phyloP scores from a whole-genome alignment of 352 stramenopile species.

The Phytophthora europaea region DNA sequence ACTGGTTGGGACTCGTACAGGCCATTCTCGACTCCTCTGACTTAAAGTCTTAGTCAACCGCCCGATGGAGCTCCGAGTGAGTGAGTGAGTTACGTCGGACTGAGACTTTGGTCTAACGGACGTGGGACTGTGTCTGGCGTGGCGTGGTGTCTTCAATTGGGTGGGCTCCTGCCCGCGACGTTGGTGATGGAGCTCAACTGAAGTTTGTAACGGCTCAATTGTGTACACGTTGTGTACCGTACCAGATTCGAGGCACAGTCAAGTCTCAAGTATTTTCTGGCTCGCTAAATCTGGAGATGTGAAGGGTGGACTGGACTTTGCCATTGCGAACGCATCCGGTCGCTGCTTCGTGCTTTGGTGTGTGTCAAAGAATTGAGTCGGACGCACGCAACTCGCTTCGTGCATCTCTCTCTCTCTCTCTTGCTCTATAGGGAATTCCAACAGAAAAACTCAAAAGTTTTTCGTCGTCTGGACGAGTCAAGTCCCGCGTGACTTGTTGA shows the following conservation, averaged over 20 bases:
- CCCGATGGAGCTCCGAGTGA: neutral
- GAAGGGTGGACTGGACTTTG: slow-evolving; percentile 7
- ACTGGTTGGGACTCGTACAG: slow-evolving; percentile 36
- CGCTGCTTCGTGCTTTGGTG: slow-evolving; percentile 12
- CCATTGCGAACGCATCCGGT: slow-evolving; percentile 9
- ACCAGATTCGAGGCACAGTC: slow-evolving; percentile 1
- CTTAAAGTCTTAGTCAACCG: slow-evolving; percentile 27
- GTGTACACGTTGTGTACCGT: slow-evolving; percentile 2
- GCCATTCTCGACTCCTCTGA: slow-evolving; percentile 16
- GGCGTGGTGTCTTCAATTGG: slow-evolving; percentile 28
- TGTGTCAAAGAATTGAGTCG: neutral
- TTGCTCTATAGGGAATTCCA: neutral
- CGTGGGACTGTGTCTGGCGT: slow-evolving; percentile 1
- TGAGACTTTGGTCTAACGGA: neutral
- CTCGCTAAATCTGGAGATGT: slow-evolving; percentile 34
- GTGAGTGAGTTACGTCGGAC: neutral
- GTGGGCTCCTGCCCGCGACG: neutral
- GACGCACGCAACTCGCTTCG: neutral
- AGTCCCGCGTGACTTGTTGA: slow-evolving; percentile 17
- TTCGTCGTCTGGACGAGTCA: neutral
- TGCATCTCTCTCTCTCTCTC: neutral
- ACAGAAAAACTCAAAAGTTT: neutral
- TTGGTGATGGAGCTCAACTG: neutral
- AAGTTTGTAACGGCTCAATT: neutral
- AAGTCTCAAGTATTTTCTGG: slow-evolving; percentile 2